A percentile compares a stretch with the other conserved stretches of the same genome.
These are phyloP conservation scores for Takashimella koratensis DNA, from an alignment of 1,284 basidiomycete species.

Conservation along the genomic window DNA sequence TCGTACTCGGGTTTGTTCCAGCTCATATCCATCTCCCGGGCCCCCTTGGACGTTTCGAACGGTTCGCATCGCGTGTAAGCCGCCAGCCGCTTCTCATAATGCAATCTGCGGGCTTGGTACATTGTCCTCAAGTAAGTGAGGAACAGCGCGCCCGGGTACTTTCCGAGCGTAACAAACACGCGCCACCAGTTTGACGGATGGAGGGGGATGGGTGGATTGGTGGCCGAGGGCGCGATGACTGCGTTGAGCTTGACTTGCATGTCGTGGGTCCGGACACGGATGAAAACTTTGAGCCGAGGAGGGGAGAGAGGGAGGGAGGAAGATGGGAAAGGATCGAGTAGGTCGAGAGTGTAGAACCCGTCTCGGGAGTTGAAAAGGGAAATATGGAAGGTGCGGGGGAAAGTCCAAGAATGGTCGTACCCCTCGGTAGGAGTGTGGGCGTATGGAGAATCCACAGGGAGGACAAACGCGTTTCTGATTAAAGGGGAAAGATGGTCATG, in stretches of 20 bases:
- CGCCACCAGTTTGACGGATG: slow-evolving; percentile 14
- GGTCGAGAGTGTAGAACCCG: slow-evolving; percentile 61
- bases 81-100: slow-evolving; percentile 61
- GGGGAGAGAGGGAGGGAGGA: too few species aligned
- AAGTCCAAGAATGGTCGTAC: slow-evolving; percentile 67
- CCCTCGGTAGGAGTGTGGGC: slow-evolving; percentile 32
- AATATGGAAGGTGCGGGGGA: slow-evolving; percentile 69
- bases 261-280: slow-evolving; percentile 34
- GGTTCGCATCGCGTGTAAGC: slow-evolving; percentile 67
- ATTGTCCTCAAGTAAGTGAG: slow-evolving; percentile 63
- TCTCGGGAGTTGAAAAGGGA: slow-evolving; percentile 74
- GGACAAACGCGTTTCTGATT: slow-evolving; percentile 17
- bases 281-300: slow-evolving; percentile 31
- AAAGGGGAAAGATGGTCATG: too few species aligned
- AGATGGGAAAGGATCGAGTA: slow-evolving; percentile 52
- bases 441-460: slow-evolving; percentile 2
- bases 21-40: slow-evolving; percentile 20
- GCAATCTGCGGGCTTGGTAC: slow-evolving; percentile 63
- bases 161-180: slow-evolving; percentile 53
- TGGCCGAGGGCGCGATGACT: slow-evolving; percentile 52
- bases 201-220: slow-evolving; percentile 51
- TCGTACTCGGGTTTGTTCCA: slow-evolving; percentile 24
- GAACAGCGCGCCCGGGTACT: slow-evolving; percentile 59
- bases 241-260: slow-evolving; percentile 54
- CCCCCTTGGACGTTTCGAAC: slow-evolving; percentile 20